A percentile compares a stretch with the other conserved stretches of the same genome.
phyloP scores from a whole-genome alignment of 805 yeast genomes.

The Zygosaccharomyces siamensis region DNA sequence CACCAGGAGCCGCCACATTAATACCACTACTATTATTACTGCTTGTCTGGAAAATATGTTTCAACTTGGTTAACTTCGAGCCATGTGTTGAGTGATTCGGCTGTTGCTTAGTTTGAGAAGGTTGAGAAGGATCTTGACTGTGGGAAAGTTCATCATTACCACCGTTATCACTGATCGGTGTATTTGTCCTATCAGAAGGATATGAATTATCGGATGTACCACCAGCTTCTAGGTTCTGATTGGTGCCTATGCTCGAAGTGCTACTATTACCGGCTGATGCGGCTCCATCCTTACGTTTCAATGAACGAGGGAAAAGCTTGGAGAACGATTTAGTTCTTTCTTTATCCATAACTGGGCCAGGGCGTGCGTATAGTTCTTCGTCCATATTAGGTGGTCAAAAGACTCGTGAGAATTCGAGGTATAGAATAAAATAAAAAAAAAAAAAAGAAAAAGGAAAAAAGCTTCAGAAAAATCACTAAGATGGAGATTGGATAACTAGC shows the following conservation, averaged over 20 bases:
- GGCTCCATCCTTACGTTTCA: constrained; percentile 10
- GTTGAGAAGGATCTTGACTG: background rate
- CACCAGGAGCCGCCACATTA: background rate
- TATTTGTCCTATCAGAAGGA: constrained; percentile 1
- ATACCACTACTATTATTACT: constrained; percentile 6
- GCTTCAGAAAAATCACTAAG: background rate
- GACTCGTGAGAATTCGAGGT: background rate
- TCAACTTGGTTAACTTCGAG: constrained; percentile 22
- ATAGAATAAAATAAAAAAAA: background rate
- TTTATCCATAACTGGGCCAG: constrained; percentile 18
- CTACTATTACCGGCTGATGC: constrained; percentile 7
- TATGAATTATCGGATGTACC: constrained; percentile 1
- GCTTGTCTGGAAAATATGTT: constrained; percentile 18
- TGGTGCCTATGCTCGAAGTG: constrained; percentile 9
- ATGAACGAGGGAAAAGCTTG: constrained; percentile 17
- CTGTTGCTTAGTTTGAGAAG: constrained; percentile 3
- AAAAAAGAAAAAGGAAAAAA: background rate
- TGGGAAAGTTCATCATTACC: background rate
- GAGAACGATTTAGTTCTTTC: constrained; percentile 27
- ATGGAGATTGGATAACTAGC: background rate
- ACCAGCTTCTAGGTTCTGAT: constrained; percentile 5
- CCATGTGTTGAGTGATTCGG: constrained; percentile 3
- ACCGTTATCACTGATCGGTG: background rate
- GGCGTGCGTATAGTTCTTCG: constrained; percentile 12
- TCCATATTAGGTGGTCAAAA: constrained; percentile 7